These are phyloP conservation scores for Penicillium sclerotigenum DNA, from an alignment of 2,329 filamentous ascomycete genomes.

Conservation along the genomic window DNA sequence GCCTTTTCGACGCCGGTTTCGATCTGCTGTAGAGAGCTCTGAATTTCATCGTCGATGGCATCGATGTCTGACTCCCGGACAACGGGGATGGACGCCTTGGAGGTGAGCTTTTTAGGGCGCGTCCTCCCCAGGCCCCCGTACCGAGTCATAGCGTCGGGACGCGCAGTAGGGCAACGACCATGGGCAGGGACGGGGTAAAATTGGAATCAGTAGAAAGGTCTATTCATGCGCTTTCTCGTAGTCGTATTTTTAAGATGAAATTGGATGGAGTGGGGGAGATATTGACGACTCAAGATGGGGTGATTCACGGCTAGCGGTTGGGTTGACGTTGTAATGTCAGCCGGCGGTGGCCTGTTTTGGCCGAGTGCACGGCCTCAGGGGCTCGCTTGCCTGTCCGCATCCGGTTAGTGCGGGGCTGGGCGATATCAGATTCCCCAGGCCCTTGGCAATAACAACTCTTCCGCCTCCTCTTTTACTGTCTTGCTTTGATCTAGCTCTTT, in stretches of 20 bases:
- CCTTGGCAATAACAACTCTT: conserved; percentile 10
- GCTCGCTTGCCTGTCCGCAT: conserved; percentile 41
- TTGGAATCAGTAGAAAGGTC: conserved; percentile 62
- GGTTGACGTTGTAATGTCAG: conserved; percentile 47
- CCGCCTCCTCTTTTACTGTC: conserved; percentile 9
- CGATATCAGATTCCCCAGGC: conserved; percentile 41
- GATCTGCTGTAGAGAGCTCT: conserved; percentile 77
- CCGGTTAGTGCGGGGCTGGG: conserved; percentile 43
- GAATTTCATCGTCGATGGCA: conserved; percentile 77
- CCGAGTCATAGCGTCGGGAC: conserved; percentile 45
- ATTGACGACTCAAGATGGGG: conserved; percentile 23
- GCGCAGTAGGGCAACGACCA: conserved; percentile 38
- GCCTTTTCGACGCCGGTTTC: conserved; percentile 95
- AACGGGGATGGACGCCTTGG: conserved; percentile 82
- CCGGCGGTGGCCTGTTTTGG: conserved; percentile 42
- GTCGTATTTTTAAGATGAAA: conserved; percentile 56
- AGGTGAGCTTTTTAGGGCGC: conserved; percentile 71
- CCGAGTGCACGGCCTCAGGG: conserved; percentile 43
- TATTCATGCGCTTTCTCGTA: conserved; percentile 53
- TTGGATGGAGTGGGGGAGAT: conserved; percentile 46
- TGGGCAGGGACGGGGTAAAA: conserved; percentile 57
- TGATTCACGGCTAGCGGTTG: conserved; percentile 33
- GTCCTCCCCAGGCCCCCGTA: conserved; percentile 48
- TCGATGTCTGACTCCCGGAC: conserved; percentile 90
- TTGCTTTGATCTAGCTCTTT: background rate